phyloP scores from a whole-genome alignment of 768 basidiomycete genomes.

The Mrakia frigida region DNA sequence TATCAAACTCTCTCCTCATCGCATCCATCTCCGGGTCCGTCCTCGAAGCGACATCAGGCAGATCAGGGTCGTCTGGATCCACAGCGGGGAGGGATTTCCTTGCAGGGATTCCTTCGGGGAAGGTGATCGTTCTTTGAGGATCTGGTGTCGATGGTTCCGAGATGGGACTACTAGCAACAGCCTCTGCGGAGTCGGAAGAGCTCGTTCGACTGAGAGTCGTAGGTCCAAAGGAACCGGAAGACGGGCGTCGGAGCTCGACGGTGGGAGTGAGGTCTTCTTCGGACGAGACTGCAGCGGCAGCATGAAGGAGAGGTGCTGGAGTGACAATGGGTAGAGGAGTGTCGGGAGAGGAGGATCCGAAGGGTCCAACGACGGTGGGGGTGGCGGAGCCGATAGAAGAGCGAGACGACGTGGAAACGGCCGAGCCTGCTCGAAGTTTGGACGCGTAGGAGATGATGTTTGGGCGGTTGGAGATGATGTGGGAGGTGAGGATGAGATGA shows the following conservation, averaged over 20 bases:
- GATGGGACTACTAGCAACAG: too few relatives aligned
- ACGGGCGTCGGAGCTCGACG: background rate
- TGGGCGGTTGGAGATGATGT: conserved; percentile 7
- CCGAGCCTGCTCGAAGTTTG: background rate
- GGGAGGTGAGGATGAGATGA: conserved; percentile 9
- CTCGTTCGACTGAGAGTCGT: too few relatives aligned
- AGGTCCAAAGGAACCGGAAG: background rate
- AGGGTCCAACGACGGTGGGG: conserved; percentile 3
- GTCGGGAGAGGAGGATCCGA: background rate
- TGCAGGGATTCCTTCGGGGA: background rate
- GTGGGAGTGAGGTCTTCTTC: background rate
- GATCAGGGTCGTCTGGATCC: background rate
- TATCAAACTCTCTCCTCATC: conserved; percentile 18
- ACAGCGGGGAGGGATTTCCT: background rate
- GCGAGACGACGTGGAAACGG: background rate
- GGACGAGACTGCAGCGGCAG: background rate
- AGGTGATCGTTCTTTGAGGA: background rate
- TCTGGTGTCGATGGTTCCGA: background rate
- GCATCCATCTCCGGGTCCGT: conserved; percentile 18
- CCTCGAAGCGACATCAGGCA: background rate
- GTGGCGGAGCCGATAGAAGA: background rate
- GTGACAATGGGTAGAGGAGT: background rate
- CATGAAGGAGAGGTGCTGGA: background rate
- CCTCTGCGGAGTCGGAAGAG: too few relatives aligned
- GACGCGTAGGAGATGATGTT: conserved; percentile 14